A percentile compares a stretch with the other conserved stretches of the same genome.
Conservation (phyloP, 2,329 filamentous ascomycete species). For the Ophiostoma perfectum region DNA sequence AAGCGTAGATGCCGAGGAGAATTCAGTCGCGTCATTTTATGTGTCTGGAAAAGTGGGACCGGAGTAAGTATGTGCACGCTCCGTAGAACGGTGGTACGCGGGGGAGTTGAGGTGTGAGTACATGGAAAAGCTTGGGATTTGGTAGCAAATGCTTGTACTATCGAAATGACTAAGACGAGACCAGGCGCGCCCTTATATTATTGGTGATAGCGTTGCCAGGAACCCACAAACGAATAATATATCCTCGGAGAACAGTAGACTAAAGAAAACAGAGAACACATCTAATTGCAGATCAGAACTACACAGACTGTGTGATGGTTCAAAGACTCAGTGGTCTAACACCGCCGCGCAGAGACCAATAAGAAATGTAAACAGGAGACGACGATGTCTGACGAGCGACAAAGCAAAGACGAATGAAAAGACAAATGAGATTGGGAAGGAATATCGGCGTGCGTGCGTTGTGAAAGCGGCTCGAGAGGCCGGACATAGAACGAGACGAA, state of each 20-base stretch:
- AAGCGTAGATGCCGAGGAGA: not conserved
- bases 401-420: not conserved
- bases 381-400: not conserved
- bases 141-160: not conserved
- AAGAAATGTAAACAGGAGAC: not conserved
- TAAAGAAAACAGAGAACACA: not conserved
- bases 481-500: conserved; percentile 3
- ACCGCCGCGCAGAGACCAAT: not conserved
- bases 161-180: conserved; percentile 2
- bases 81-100: not conserved
- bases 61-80: not conserved
- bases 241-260: not conserved
- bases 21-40: not conserved
- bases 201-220: not conserved
- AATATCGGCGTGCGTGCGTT: not conserved
- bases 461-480: not conserved
- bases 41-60: not conserved
- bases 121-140: not conserved
- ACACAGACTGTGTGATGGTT: not conserved
- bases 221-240: conserved; percentile 1
- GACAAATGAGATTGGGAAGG: not conserved
- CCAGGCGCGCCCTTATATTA: not conserved
- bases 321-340: not conserved
- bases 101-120: not conserved
- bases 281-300: not conserved